Evolutionary conservation across 371 early-diverging fungal species (phyloP).

Genomic region (Haplosporangium sp.): DNA sequence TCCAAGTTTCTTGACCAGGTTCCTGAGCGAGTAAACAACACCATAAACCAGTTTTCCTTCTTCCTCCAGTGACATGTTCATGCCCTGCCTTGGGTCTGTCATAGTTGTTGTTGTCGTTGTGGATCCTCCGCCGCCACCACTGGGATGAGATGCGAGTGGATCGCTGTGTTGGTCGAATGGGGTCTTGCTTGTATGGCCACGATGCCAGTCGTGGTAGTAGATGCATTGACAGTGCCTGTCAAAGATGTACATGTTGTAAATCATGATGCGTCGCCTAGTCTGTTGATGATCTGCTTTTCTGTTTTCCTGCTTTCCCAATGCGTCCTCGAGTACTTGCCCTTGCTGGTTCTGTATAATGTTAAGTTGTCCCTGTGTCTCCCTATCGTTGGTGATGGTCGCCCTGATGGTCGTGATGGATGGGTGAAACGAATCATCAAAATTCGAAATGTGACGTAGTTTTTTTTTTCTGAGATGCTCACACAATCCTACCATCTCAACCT

Average conservation of each 20-base stretch:
- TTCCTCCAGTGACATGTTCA: conserved; percentile 81
- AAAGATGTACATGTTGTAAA: conserved; percentile 91
- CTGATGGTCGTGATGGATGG: too few relatives aligned
- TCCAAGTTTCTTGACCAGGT: conserved; percentile 84
- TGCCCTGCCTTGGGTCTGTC: conserved; percentile 60
- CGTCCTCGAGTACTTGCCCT: too few relatives aligned
- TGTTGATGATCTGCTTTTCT: too few relatives aligned
- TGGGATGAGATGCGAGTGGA: conserved; percentile 48
- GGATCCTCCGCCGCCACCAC: conserved; percentile 41
- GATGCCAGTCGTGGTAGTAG: conserved; percentile 83
- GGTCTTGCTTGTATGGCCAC: conserved; percentile 51
- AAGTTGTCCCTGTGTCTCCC: too few relatives aligned
- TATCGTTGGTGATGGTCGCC: too few relatives aligned
- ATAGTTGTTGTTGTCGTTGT: conserved; percentile 56
- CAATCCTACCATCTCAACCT: conserved; percentile 10
- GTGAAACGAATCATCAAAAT: too few relatives aligned
- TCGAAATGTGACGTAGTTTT: too few relatives aligned
- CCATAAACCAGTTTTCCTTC: conserved; percentile 96
- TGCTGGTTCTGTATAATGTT: too few relatives aligned
- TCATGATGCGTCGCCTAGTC: conserved; percentile 58
- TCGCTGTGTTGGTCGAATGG: conserved; percentile 53
- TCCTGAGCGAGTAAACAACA: conserved; percentile 87
- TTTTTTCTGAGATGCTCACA: background rate
- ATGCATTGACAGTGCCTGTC: conserved; percentile 93
- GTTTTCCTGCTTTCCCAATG: too few relatives aligned